Percentiles rank a stretch among this genome's conserved stretches.
phyloP scores from a whole-genome alignment of 2,329 filamentous ascomycete genomes.

The Paraphoma sp. region DNA sequence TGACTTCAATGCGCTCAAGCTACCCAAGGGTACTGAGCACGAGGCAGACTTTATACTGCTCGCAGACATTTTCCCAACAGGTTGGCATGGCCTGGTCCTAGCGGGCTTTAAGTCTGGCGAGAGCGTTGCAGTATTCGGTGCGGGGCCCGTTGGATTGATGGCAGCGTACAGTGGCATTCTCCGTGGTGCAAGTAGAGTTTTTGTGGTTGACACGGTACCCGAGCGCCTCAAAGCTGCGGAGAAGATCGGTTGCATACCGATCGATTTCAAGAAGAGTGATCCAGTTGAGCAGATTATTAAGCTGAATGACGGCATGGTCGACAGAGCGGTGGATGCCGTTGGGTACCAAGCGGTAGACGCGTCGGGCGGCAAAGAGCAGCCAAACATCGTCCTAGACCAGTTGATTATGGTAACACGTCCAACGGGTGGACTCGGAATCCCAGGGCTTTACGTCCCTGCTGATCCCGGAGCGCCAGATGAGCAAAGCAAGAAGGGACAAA shows the following conservation, averaged over 20 bases:
- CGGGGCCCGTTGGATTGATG: slow-evolving; percentile 68
- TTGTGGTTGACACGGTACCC: slow-evolving; percentile 67
- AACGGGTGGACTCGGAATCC: slow-evolving; percentile 68
- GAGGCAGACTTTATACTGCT: slow-evolving; percentile 66
- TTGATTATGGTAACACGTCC: slow-evolving; percentile 68
- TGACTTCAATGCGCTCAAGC: slow-evolving; percentile 69
- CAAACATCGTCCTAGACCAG: slow-evolving; percentile 69
- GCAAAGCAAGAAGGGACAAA: slow-evolving; percentile 67
- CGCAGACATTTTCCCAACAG: slow-evolving; percentile 59
- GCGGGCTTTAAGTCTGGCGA: slow-evolving; percentile 68
- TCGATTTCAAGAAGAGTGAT: slow-evolving; percentile 67
- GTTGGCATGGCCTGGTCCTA: slow-evolving; percentile 64
- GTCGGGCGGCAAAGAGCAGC: slow-evolving; percentile 64
- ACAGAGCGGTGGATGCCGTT: slow-evolving; percentile 69
- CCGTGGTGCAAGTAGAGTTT: slow-evolving; percentile 67
- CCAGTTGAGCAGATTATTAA: slow-evolving; percentile 67
- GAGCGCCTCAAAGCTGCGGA: slow-evolving; percentile 65
- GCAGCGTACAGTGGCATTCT: slow-evolving; percentile 68
- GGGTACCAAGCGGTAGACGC: slow-evolving; percentile 67
- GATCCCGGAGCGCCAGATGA: slow-evolving; percentile 70
- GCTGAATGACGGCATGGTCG: slow-evolving; percentile 66
- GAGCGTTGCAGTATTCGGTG: slow-evolving; percentile 69
- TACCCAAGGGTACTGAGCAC: slow-evolving; percentile 66
- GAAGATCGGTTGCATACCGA: slow-evolving; percentile 67
- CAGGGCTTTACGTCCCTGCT: slow-evolving; percentile 60